These are phyloP conservation scores for Populus tomentosa DNA, from an alignment of 441 rosid species.

Conservation along the genomic window DNA sequence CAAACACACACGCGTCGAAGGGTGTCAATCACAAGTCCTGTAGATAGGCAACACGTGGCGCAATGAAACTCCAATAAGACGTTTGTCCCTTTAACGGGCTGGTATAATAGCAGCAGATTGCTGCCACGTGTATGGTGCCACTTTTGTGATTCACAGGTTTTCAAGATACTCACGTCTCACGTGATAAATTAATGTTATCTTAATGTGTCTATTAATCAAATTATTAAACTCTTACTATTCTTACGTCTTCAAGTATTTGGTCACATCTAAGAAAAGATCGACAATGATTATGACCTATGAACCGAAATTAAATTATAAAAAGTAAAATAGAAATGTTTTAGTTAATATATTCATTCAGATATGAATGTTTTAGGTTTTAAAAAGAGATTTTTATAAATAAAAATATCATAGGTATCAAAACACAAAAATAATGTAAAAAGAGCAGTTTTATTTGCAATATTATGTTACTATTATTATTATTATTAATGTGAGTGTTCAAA, in stretches of 20 bases:
- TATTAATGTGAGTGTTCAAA: rapidly evolving
- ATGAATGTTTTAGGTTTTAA: too few relatives aligned
- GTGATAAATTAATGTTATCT: conserved; percentile 19
- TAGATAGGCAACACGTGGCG: conserved; percentile 23
- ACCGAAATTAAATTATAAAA: too few relatives aligned
- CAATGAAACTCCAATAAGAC: background rate
- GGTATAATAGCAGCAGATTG: background rate
- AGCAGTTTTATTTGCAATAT: too few relatives aligned
- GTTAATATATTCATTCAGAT: too few relatives aligned
- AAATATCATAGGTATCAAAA: too few relatives aligned
- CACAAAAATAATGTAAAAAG: too few relatives aligned
- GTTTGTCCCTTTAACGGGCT: conserved; percentile 23
- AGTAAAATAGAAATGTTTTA: too few relatives aligned
- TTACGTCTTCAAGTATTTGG: background rate
- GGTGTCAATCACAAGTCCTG: background rate
- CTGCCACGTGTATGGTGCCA: conserved; percentile 30
- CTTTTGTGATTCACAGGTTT: conserved; percentile 1
- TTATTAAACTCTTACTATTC: background rate
- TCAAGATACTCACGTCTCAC: conserved; percentile 39
- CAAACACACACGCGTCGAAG: conserved; percentile 20
- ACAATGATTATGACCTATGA: background rate
- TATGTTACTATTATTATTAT: too few relatives aligned
- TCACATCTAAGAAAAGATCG: background rate
- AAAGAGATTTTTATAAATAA: too few relatives aligned
- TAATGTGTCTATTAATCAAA: background rate